These are phyloP conservation scores for Coriolopsis trogii DNA, from an alignment of 1,284 basidiomycete species.

Conservation along the genomic window DNA sequence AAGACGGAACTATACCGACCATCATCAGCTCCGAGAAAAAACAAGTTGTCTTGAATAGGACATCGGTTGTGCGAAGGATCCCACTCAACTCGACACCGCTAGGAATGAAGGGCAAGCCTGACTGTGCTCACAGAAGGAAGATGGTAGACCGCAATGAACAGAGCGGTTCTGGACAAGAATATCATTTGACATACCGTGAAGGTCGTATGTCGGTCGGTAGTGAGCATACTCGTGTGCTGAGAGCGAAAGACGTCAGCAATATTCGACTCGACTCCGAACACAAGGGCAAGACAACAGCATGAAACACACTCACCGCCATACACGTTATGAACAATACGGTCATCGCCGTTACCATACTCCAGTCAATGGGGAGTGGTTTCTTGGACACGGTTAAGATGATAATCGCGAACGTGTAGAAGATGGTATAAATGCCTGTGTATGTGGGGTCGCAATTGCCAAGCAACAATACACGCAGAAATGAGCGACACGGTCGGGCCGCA, in stretches of 20 bases:
- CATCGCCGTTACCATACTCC: slow-evolving; percentile 6
- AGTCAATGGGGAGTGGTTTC: slow-evolving; percentile 18
- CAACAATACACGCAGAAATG: neutral
- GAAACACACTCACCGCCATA: slow-evolving; percentile 14
- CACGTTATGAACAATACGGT: slow-evolving; percentile 9
- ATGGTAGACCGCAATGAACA: neutral
- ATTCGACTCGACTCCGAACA: neutral
- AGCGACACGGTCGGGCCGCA: neutral
- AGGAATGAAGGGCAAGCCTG: slow-evolving; percentile 8
- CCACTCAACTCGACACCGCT: slow-evolving; percentile 15
- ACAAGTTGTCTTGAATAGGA: slow-evolving; percentile 5
- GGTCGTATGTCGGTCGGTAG: slow-evolving; percentile 19
- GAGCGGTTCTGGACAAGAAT: no score
- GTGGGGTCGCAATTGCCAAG: neutral
- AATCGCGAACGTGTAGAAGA: slow-evolving; percentile 20
- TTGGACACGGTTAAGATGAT: slow-evolving; percentile 15
- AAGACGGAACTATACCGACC: neutral
- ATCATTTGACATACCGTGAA: slow-evolving; percentile 11
- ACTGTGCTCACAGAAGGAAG: neutral
- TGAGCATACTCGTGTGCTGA: slow-evolving; percentile 16
- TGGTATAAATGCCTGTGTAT: slow-evolving; percentile 15
- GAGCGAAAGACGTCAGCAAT: neutral
- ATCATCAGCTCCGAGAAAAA: slow-evolving; percentile 20
- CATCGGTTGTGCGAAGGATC: slow-evolving; percentile 13
- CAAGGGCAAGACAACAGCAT: neutral